These are phyloP conservation scores for Globisporangium cederbergense DNA, from an alignment of 352 stramenopile genomes.

Conservation along the genomic window DNA sequence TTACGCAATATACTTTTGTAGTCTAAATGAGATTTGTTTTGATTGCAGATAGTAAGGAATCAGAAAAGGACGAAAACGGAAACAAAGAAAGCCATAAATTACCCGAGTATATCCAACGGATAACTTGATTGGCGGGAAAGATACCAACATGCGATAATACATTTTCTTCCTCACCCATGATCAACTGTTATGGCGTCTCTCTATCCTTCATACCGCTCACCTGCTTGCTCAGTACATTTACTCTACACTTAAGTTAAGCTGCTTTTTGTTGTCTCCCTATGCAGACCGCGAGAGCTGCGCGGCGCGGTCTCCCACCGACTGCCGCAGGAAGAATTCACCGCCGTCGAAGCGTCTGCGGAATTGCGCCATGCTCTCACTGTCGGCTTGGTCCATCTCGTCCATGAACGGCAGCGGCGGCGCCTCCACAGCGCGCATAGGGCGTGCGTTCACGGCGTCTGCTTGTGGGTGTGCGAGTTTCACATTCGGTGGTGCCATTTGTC, in stretches of 20 bases:
- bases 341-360: conserved; percentile 19
- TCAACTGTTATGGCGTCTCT: not conserved
- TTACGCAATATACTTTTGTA: no score
- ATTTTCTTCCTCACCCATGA: no score
- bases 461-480: not conserved
- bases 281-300: conserved; percentile 5
- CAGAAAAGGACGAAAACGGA: no score
- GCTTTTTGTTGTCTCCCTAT: not conserved
- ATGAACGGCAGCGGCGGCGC: conserved; percentile 22
- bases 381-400: conserved; percentile 16
- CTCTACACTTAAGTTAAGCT: conserved; percentile 1
- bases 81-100: no score
- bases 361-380: conserved; percentile 17
- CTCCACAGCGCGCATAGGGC: not conserved
- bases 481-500: conserved; percentile 1
- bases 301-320: not conserved
- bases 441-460: not conserved
- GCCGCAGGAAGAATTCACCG: conserved; percentile 10
- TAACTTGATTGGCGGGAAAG: not conserved
- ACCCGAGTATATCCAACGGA: no score
- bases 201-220: not conserved
- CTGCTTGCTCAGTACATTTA: not conserved
- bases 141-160: not conserved
- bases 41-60: no score
- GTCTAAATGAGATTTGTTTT: no score